Base-by-base conservation (phyloP, 2,329 filamentous ascomycete species). In the Fusarium sp. region DNA sequence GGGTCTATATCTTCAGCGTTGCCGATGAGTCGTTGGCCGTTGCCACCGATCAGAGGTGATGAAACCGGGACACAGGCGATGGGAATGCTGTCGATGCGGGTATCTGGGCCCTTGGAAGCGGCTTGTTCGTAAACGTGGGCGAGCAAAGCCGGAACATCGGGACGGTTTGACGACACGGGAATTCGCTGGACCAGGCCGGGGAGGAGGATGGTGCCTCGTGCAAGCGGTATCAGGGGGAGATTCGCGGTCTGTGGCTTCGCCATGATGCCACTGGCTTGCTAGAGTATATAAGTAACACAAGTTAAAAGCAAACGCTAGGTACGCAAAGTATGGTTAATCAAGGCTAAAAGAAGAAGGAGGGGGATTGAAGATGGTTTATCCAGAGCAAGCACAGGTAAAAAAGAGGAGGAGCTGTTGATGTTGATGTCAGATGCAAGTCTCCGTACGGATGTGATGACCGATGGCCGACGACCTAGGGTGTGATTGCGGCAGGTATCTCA, bases 21-120 rank as follows among this genome's bases (percentile, higher is more conserved):
- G 54, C 91, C 87, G 56, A 96, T 86, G 68, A 97, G 84, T 58
- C 89, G 86, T 78, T 94, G 90, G 44, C 94, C 94, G 74, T 93
- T 89, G 27, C 86, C 84, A 59, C 89, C 90, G 25, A 97, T 84
- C 23, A 90, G 85, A 6, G 90, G 90, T 49, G 93, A 96, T 67
- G 85, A 90, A 62, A 97, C 84, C 20, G 96, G 96, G 55, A 98
- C 89, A 78, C 95, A 98, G 53, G 92, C 93, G 69, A 98, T 90
- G 10, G 92, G 90, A 71, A 97, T 88, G 70, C 84, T 83, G 70
- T 89, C 87, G 75, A 90, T 84, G 66, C 86, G 83, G 70, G 88
- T 84, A 65, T 85, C 86, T 27, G 88, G 87, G 70, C 90, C 87
- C 73, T 89, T 90, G 40, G 88, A 87, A 33, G 91, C 85, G 27